Conservation (phyloP, 2,329 filamentous ascomycete species). For the Emergomyces orientalis region DNA sequence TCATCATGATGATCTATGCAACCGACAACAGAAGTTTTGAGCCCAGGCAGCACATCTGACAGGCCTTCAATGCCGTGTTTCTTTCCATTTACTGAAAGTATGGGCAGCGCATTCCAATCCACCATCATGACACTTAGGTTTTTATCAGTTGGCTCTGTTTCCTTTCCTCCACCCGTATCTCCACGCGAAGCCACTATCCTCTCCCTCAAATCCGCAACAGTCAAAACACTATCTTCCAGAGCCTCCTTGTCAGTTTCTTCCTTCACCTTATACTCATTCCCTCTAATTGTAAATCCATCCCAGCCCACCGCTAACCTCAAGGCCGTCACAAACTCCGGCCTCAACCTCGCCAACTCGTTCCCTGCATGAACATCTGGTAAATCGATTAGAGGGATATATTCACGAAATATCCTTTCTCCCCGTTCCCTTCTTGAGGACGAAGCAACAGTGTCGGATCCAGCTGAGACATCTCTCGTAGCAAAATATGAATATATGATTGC, state of each 20-base stretch:
- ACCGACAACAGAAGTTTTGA: conserved; percentile 38
- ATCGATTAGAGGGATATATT: conserved; percentile 51
- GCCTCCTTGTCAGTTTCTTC: conserved; percentile 20
- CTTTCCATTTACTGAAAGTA: conserved; percentile 11
- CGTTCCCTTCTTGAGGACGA: conserved; percentile 18
- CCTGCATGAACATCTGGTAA: conserved; percentile 39
- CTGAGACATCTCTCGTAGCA: conserved; percentile 21
- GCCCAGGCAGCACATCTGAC: conserved; percentile 25
- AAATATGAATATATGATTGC: conserved; percentile 55
- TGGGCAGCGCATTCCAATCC: conserved; percentile 39
- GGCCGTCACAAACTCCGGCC: conserved; percentile 51
- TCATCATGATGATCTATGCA: conserved; percentile 57
- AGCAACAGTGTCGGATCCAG: conserved; percentile 18
- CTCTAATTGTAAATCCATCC: conserved; percentile 6
- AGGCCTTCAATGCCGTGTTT: conserved; percentile 42
- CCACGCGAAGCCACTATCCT: conserved; percentile 11
- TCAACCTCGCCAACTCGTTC: conserved; percentile 43
- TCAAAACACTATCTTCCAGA: conserved; percentile 31
- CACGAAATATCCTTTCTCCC: conserved; percentile 14
- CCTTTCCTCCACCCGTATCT: not conserved
- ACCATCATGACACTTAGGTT: conserved; percentile 30
- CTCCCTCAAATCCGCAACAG: conserved; percentile 31
- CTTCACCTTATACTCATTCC: conserved; percentile 1
- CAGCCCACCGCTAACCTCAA: conserved; percentile 40
- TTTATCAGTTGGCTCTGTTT: not conserved